Percentiles rank a stretch among this genome's conserved stretches.
Conservation (phyloP, 1,139 yeast species). For the Saccharomyces hybrid region DNA sequence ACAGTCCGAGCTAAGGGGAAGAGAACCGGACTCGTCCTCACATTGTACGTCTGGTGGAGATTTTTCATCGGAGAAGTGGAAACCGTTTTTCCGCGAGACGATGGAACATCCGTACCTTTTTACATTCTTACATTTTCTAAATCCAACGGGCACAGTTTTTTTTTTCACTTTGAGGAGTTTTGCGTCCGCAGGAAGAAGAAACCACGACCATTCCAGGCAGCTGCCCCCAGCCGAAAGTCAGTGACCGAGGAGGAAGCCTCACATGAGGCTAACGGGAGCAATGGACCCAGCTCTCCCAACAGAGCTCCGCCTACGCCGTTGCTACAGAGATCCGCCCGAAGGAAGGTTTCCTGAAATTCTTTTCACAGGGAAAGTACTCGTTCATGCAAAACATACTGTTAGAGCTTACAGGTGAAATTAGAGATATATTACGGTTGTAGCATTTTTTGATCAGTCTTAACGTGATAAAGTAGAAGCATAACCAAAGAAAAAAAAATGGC, state of each 20-base stretch:
- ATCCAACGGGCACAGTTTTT: neutral
- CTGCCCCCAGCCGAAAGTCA: neutral
- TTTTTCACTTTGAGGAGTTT: neutral
- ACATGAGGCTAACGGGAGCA: neutral
- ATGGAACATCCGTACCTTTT: neutral
- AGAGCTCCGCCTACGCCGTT: neutral
- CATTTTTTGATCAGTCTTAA: neutral
- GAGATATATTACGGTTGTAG: neutral
- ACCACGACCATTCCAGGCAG: neutral
- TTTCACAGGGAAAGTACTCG: neutral
- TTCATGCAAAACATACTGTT: neutral
- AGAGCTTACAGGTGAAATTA: neutral
- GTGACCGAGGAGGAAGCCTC: neutral
- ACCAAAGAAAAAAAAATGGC: constrained; percentile 53
- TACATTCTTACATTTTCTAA: neutral
- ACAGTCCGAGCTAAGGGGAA: neutral
- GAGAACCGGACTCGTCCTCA: neutral
- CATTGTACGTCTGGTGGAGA: neutral
- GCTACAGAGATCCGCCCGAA: neutral
- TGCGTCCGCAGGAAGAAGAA: neutral
- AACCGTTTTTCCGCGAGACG: neutral
- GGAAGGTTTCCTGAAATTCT: neutral
- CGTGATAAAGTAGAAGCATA: constrained; percentile 22
- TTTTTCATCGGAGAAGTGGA: neutral
- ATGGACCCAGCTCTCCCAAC: neutral